A percentile compares a stretch with the other conserved stretches of the same genome.
These are phyloP conservation scores for Fusarium pseudocircinatum DNA, from an alignment of 2,329 filamentous ascomycete genomes.

Conservation along the genomic window DNA sequence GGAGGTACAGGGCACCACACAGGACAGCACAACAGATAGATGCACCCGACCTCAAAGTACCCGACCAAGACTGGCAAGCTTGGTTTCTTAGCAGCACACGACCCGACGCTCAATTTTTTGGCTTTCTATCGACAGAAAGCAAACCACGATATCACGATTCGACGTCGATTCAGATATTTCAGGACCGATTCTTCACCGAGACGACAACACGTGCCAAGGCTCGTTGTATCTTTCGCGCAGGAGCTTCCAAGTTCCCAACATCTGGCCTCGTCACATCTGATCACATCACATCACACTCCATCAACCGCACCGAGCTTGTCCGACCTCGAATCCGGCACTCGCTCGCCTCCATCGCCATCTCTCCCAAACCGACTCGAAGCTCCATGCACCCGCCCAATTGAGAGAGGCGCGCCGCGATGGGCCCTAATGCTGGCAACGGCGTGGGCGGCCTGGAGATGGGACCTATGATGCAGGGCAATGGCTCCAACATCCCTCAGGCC, in stretches of 20 bases:
- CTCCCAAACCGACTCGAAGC: constrained; percentile 41
- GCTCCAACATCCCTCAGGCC: constrained; percentile 63
- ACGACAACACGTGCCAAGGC: constrained; percentile 28
- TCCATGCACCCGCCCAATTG: constrained; percentile 51
- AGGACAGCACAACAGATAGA: constrained; percentile 34
- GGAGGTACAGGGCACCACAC: constrained; percentile 34
- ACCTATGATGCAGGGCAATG: constrained; percentile 57
- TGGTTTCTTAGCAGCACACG: constrained; percentile 28
- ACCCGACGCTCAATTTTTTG: constrained; percentile 8
- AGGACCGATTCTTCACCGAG: background rate
- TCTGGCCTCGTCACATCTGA: constrained; percentile 19
- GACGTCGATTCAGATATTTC: background rate
- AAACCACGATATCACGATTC: constrained; percentile 9
- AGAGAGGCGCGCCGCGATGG: constrained; percentile 52
- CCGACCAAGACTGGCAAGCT: constrained; percentile 25
- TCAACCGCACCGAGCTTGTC: constrained; percentile 34
- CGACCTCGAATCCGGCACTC: constrained; percentile 30
- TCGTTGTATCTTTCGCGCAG: constrained; percentile 22
- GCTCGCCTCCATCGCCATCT: constrained; percentile 28
- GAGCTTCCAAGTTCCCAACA: constrained; percentile 11
- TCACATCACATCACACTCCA: constrained; percentile 24
- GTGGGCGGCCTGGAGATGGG: constrained; percentile 58
- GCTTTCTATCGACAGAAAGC: background rate
- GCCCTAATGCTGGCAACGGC: constrained; percentile 57
- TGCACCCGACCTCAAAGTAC: constrained; percentile 23